Base-by-base conservation (phyloP, 352 stramenopile species). In the Pilasporangium apinafurcum region DNA sequence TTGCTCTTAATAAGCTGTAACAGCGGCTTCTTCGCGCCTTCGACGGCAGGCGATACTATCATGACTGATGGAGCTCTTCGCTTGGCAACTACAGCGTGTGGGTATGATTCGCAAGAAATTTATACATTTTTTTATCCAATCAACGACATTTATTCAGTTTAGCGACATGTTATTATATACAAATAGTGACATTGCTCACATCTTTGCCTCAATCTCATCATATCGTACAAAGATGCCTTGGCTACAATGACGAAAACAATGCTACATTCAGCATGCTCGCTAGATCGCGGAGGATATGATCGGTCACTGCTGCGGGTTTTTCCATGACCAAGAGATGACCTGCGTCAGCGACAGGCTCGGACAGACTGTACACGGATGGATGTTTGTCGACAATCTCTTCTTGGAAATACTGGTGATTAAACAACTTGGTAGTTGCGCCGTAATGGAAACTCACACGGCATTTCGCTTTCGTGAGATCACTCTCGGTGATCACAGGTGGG, bases 1-100 rank as follows among this genome's bases (percentile, higher is more conserved):
- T 55, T 52, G 42, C 75, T 74, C 24, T 67, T 68, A 27, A 88
- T 57, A 32, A 88, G 65, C 62, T 84, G 72, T 35, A 70, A 56
- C 60, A 83, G 48, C 51, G 65, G 66, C 43, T 48, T 44, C 47
- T 44, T 38, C 33, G 59, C 34, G 37, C 29, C 37, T 59, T 31
- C 53, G 26, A 42, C 13, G 38, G 24, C 38, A 24, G 53, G 42
- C 18, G 55, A 20, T 27, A 52, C 44, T 30, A 51, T 47, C 53
- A 65, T 68, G 20, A n/a, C n/a, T n/a, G n/a, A n/a, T n/a, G n/a
- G n/a, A n/a, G n/a, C n/a, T n/a, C n/a, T n/a, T n/a, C n/a, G n/a
- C n/a, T n/a, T n/a, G n/a, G n/a, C n/a, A n/a, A n/a, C n/a, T n/a
- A n/a, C n/a, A n/a, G n/a, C n/a, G n/a, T n/a, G n/a, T n/a, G n/a